Evolutionary conservation across 192 early-diverging fungal species (phyloP), one percentile per base, ranked within the genome.

Genomic region (Cladochytrium replicatum): DNA sequence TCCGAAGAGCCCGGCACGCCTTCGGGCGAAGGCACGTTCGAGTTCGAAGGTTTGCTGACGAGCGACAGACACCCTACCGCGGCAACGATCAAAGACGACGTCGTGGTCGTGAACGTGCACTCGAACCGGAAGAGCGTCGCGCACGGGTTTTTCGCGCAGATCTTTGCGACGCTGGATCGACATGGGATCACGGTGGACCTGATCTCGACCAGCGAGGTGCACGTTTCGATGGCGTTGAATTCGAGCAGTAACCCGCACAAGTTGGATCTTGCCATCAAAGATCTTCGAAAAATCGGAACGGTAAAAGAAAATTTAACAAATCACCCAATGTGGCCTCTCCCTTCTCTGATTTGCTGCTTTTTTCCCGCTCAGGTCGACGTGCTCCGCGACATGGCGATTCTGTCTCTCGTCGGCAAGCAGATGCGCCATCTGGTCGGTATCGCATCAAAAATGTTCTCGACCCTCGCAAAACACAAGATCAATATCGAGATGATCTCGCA

Each of bases 401-500:
- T 99, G 31, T 94, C 91, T 21, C 75, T 97, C 34, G 95, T 99
- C 6, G 95, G 95, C 39, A 80, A 83, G 39, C 84, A 93, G 57
- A 99, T 99, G 95, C 80, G 87, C 32, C 89, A 94, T 60, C 91
- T 91, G 87, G 93, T 97, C 23, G 95, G 95, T 44, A 85, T 91
- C 41, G 84, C 91, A 5, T 82, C 89, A 22, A 78, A 71, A 58
- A 97, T 99, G 93, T 99, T 99, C 65, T 71, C 72, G 45, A 89
- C 86, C 2, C 67, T 99, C 30, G 88, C 90, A 11, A 81, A 77
- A 41, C 78, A 85, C 37, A 68, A 77, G 48, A 83, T 99, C 54
- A 99, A 99, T 59, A 95, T 99, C 60, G 95, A 99, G 67, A 99
- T 99, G 95, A 99, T 99, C 41, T 91, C 87, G 11, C 95, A 99